Percentiles rank a stretch among this genome's conserved stretches.
phyloP scores from a whole-genome alignment of 148 eudicot species.

The Vaccinium macrocarpon region DNA sequence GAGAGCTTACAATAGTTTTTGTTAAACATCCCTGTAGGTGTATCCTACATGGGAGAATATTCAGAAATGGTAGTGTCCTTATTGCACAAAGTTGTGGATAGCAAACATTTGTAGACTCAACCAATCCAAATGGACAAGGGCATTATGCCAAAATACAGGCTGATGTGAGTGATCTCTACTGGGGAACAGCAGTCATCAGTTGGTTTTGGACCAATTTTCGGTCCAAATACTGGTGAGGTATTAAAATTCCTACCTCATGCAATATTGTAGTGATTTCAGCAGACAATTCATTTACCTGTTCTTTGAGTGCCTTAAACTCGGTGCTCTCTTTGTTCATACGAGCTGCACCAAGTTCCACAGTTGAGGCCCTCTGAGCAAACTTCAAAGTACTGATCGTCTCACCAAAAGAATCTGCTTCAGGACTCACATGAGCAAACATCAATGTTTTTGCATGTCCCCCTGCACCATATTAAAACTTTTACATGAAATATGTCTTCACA shows the following conservation, averaged over 20 bases:
- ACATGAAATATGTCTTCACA: not conserved
- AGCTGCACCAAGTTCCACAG: conserved; percentile 80
- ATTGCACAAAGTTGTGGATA: not conserved
- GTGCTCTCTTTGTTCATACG: conserved; percentile 57
- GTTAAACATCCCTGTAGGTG: not conserved
- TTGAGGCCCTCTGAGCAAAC: conserved; percentile 84
- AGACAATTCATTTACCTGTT: conserved; percentile 42
- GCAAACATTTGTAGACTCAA: not conserved
- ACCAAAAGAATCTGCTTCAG: conserved; percentile 65
- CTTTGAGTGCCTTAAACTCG: conserved; percentile 70
- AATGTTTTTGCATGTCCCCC: conserved; percentile 83
- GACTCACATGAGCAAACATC: conserved; percentile 89
- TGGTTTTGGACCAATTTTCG: not conserved
- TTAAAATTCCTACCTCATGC: not conserved
- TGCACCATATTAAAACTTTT: conserved; percentile 24
- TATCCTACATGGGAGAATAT: not conserved
- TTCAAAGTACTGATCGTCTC: conserved; percentile 74
- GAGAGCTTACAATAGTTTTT: not conserved
- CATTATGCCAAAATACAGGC: not conserved
- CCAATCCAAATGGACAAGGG: not conserved
- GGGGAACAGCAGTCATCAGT: not conserved
- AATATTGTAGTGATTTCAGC: not conserved
- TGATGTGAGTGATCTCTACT: not conserved
- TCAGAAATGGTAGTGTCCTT: not conserved
- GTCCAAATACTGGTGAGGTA: not conserved